Base-by-base conservation (phyloP, 116 monocot genomes). In the Cymodocea nodosa region DNA sequence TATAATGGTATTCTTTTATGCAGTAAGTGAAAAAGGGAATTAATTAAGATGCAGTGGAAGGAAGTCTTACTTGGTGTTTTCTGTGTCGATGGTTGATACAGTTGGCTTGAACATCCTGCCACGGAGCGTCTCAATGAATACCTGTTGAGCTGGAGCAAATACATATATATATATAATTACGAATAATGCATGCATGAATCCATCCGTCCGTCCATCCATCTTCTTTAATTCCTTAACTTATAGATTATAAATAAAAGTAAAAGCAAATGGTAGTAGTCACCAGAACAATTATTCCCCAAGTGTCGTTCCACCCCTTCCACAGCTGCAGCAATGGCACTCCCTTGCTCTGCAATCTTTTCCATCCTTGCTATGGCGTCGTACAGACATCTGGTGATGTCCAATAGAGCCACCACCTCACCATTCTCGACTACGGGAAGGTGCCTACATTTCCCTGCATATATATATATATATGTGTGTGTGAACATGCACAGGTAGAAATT, bases 361-460 rank as follows among this genome's bases (percentile, higher is more conserved):
- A 89, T 82, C 68, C 82, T 81, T 54, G 84, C 74, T 64, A 94
- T 94, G 67, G 94, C 89, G 80, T 94, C 89, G 78, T 94, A 86
- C 18, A 94, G 67, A 63, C 94, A 94, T 64, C 82, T 89, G 14
- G 86, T 79, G 13, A 93, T 89, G 75, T 93, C 89, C 52, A 93
- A 75, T 77, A 93, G 74, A 13, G 84, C 89, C 82, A 93, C 74
- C 56, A 86, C 93, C 73, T 93, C 89, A 63, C 84, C 83, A 72
- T 89, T 93, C 64, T 93, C 93, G 9, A 93, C 85, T 60, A 93
- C 83, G 30, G 89, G 93, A 68, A 93, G 89, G 60, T 93, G 93
- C 74, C 89, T 93, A 69, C 89, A 93, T 76, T 89, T 94, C 24
- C 93, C 89, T 94, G 67, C 23, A n/a, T n/a, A n/a, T n/a, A n/a